A percentile compares a stretch with the other conserved stretches of the same genome.
These are phyloP conservation scores for Verticillium zaregamsianum DNA, from an alignment of 2,329 filamentous ascomycete species.

Conservation along the genomic window DNA sequence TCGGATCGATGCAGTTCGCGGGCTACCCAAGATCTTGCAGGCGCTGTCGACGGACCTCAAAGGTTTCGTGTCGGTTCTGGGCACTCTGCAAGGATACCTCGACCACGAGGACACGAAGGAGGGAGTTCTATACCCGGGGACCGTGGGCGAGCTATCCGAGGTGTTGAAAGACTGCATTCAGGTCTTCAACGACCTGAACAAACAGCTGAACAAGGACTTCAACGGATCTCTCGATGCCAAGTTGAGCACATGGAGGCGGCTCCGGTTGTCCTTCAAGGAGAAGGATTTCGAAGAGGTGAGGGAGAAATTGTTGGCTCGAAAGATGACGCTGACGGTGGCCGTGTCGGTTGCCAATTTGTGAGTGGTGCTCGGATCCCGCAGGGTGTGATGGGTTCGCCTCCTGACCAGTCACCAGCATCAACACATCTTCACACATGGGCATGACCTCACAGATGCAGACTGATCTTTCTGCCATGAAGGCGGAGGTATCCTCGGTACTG, in stretches of 20 bases:
- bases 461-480: slow-evolving; percentile 1
- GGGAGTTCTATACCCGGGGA: slow-evolving; percentile 2
- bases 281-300: slow-evolving; percentile 2
- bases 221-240: background rate
- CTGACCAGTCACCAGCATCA: slow-evolving; percentile 4
- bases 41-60: slow-evolving; percentile 4
- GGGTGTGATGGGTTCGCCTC: background rate
- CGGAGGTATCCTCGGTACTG: background rate
- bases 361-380: background rate
- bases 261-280: background rate
- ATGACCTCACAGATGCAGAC: slow-evolving; percentile 1
- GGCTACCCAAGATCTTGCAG: background rate
- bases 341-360: slow-evolving; percentile 6
- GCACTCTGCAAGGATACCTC: slow-evolving; percentile 3
- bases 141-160: background rate
- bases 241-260: slow-evolving; percentile 3
- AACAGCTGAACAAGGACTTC: background rate
- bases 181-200: background rate
- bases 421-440: background rate
- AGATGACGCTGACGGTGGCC: background rate
- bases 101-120: slow-evolving; percentile 2
- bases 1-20: slow-evolving; percentile 3
- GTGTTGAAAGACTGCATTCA: background rate
- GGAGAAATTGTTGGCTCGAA: slow-evolving; percentile 1
- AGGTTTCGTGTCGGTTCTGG: slow-evolving; percentile 1